Base-by-base conservation (phyloP, 1,284 basidiomycete genomes). In the Rhodotorula sp. region DNA sequence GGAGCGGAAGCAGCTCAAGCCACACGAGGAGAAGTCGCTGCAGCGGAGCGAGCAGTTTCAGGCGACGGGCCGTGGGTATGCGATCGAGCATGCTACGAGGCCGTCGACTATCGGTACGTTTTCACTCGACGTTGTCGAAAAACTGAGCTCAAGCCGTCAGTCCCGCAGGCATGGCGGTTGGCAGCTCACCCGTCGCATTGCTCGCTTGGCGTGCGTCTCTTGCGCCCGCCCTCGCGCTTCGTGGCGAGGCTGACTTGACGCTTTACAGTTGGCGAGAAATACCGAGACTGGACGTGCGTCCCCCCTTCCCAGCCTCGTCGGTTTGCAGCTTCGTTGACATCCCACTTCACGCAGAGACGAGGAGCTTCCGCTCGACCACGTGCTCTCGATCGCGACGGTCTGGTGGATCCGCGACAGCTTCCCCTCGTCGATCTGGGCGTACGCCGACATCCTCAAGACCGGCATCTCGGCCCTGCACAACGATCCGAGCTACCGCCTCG, bases 371-470 rank as follows among this genome's bases (percentile, higher is more conserved):
- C 22, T 75, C 44, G 69, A 77, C 37, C 75, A 75, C 4, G 77
- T 81, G 31, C 77, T 81, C 55, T 77, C 79, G 22, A 79, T 78
- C 54, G 71, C 80, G 31, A 79, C 80, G 11, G 72, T 83, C 37
- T 83, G 81, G 77, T 83, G 80, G 78, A 73, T 79, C 30, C 81
- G 81, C 7, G 77, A 79, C 57, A 55, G 80, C 4, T 81, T 79
- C 70, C 76, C 81, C 0, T 78, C 80, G 1, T 81, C 81, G 11
- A 76, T 83, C 64, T 83, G 81, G 66, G 78, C 80, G 24, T 83
- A 83, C 68, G 78, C 82, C 13, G 72, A 69, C 22, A 24, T 66
- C 5, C 65, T 74, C 46, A 57, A 69, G 4, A 59, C 73, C 58
- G 72, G 76, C 37, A 59, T 76, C 61, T 65, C 77, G 62, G 48